Percentiles rank a stretch among this genome's conserved stretches.
Conservation (phyloP, 441 rosid genomes). For the Raphanus hybrid region DNA sequence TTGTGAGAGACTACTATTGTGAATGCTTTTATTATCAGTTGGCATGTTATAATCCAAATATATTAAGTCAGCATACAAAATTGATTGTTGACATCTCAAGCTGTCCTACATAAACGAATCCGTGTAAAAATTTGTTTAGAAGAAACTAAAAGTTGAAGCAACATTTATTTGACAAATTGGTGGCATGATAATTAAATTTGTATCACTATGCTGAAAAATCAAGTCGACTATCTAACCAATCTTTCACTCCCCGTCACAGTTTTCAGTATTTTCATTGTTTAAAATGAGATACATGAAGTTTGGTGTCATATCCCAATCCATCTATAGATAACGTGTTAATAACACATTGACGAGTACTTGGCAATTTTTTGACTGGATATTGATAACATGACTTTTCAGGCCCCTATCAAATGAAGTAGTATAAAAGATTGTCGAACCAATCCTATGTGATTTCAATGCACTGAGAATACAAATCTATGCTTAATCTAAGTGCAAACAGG, state of each 20-base stretch:
- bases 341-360: constrained; percentile 5
- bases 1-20: too few relatives aligned
- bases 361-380: background rate
- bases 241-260: background rate
- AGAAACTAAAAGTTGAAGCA: background rate
- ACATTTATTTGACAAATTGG: background rate
- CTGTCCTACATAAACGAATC: background rate
- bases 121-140: background rate
- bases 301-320: constrained; percentile 33
- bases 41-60: background rate
- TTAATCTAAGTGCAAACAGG: too few relatives aligned
- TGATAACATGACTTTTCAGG: too few relatives aligned
- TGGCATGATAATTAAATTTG: background rate
- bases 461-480: too few relatives aligned
- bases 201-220: background rate
- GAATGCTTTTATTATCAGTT: background rate
- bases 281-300: background rate
- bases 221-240: background rate
- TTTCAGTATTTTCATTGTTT: background rate
- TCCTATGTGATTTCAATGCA: too few relatives aligned
- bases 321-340: constrained; percentile 11
- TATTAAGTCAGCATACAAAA: background rate
- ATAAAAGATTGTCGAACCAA: too few relatives aligned
- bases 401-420: too few relatives aligned
- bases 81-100: background rate